Conservation (phyloP, 768 basidiomycete genomes). For the Boletus bicolor region DNA sequence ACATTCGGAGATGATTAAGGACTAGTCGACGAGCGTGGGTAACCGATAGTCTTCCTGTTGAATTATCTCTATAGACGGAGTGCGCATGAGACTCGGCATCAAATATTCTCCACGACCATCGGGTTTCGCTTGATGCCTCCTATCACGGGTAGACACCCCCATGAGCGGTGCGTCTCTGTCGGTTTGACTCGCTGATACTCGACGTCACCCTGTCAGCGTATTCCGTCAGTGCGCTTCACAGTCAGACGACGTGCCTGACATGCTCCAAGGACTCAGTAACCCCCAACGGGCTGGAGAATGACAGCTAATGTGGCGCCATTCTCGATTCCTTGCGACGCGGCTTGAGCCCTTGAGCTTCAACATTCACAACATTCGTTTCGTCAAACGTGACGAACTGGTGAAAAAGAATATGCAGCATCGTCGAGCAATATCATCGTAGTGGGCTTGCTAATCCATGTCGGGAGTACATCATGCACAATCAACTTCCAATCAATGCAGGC, state of each 20-base stretch:
- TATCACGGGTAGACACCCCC: background rate
- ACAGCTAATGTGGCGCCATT: background rate
- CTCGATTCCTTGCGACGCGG: background rate
- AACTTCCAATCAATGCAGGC: background rate
- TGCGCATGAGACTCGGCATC: background rate
- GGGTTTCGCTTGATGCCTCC: background rate
- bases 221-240: background rate
- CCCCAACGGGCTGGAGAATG: background rate
- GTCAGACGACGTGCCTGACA: too few relatives aligned
- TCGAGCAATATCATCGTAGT: background rate
- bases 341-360: background rate
- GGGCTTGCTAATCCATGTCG: background rate
- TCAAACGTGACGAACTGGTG: background rate
- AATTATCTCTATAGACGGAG: constrained; percentile 11
- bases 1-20: background rate
- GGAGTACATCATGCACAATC: background rate
- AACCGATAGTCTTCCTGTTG: constrained; percentile 16
- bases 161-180: background rate
- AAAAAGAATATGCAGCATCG: background rate
- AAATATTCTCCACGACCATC: constrained; percentile 11
- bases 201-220: background rate
- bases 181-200: background rate
- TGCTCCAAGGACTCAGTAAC: background rate
- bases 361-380: background rate
- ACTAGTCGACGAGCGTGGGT: background rate